These are phyloP conservation scores for Moniliophthora roreri DNA, from an alignment of 1,284 basidiomycete species.

Conservation along the genomic window DNA sequence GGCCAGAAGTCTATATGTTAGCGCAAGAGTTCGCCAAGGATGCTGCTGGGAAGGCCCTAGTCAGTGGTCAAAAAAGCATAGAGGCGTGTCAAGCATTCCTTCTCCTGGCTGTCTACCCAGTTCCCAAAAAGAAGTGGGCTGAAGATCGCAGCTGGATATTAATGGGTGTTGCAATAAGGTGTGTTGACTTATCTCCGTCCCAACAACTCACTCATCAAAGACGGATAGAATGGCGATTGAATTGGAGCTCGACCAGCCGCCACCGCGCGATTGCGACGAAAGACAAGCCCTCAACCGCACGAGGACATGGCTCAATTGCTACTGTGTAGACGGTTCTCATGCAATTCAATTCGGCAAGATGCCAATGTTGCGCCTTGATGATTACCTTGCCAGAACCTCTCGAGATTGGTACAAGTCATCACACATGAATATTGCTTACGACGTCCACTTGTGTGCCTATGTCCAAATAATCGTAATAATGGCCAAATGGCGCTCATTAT, in stretches of 20 bases:
- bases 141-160: slow-evolving; percentile 60
- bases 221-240: slow-evolving; percentile 48
- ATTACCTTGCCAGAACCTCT: slow-evolving; percentile 56
- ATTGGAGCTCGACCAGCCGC: slow-evolving; percentile 47
- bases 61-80: slow-evolving; percentile 47
- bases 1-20: slow-evolving; percentile 43
- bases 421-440: slow-evolving; percentile 41
- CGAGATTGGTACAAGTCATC: slow-evolving; percentile 53
- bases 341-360: slow-evolving; percentile 68
- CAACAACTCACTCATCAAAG: slow-evolving; percentile 1
- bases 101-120: slow-evolving; percentile 51
- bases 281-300: slow-evolving; percentile 50
- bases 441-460: slow-evolving; percentile 55
- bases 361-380: slow-evolving; percentile 57
- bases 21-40: slow-evolving; percentile 55
- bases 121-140: slow-evolving; percentile 54
- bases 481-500: slow-evolving; percentile 40
- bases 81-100: slow-evolving; percentile 60
- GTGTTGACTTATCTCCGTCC: slow-evolving; percentile 11
- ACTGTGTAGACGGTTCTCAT: slow-evolving; percentile 61
- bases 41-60: slow-evolving; percentile 48
- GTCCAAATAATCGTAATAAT: slow-evolving; percentile 51
- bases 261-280: slow-evolving; percentile 33
- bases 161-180: slow-evolving; percentile 61
- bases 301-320: slow-evolving; percentile 69